Evolutionary conservation across 257 asterid genomes (phyloP).

Genomic region (Solanum boliviense): DNA sequence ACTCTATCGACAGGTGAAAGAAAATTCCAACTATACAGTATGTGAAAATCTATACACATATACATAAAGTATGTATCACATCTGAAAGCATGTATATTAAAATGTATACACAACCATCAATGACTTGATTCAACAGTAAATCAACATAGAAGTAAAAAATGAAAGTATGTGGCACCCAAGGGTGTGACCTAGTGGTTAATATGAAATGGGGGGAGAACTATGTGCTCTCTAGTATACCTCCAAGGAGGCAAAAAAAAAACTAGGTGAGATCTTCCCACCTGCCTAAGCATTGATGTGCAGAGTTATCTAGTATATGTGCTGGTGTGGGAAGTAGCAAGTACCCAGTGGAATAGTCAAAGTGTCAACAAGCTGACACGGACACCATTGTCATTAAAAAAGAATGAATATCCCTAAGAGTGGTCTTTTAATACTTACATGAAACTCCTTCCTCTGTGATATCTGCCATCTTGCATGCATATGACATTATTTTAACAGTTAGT

Average conservation of each 20-base stretch:
- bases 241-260: not conserved
- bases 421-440: constrained; percentile 89
- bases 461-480: constrained; percentile 94
- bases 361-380: not conserved
- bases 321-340: not conserved
- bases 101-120: not conserved
- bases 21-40: not conserved
- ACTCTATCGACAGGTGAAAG: not conserved
- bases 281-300: not conserved
- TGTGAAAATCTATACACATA: not conserved
- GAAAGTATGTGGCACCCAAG: not conserved
- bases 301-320: not conserved
- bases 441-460: constrained; percentile 99
- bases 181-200: not conserved
- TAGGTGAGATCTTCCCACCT: not conserved
- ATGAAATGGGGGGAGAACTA: not conserved
- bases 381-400: not conserved
- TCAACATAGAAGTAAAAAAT: not conserved
- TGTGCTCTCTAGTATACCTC: not conserved
- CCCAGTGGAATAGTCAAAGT: not conserved
- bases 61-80: not conserved
- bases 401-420: constrained; percentile 26
- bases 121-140: not conserved
- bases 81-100: not conserved
- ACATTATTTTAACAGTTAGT: constrained; percentile 88